Base-by-base conservation (phyloP, 345 rosid genomes). In the Gossypium rotundifolium region DNA sequence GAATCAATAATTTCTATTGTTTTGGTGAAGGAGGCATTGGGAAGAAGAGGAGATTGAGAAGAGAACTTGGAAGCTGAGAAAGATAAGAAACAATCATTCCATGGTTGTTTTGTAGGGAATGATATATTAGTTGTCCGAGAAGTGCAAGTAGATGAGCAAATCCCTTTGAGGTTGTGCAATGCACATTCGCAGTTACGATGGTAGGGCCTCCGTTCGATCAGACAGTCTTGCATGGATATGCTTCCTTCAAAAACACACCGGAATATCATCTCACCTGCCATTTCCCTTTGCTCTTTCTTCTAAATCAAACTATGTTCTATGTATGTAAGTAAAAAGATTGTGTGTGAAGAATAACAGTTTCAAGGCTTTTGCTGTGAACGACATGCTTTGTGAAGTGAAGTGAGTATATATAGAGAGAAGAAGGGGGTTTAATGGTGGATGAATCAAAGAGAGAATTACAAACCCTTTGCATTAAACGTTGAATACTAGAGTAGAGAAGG, bases 181-280 rank as follows among this genome's bases (percentile, higher is more conserved):
- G 82, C 85, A 20, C 89, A 86, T 62, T 67, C 25, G 52, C 89
- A 86, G 14, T 86, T 76, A 20, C 80, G 77, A 58, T 86, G 86
- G 67, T 86, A 84, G 7, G 89, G 89, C 65, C 85, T 61, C 29
- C 81, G 69, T 60, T 79, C 77, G 14, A 77, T 57, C 23, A 40
- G 51, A 11, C 22, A 7, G 10, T 77, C 77, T 1, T 74, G 27
- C 49, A 72, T n/a, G 44, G 70, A 16, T 57, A 83, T 13, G 55
- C 78, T 76, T 76, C 76, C 77, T 12, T 66, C 55, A 46, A 74
- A 70, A 10, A 59, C 68, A 22, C 62, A 52, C 7, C 46, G 77
- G 57, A 78, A 17, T 42, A 76, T 48, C 73, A 74, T n/a, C 48
- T 74, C 58, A 16, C 77, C 77, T 51, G 77, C 78, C 80, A 80